Base-by-base conservation (phyloP, 768 basidiomycete species). In the Boletus rubroflammeus region DNA sequence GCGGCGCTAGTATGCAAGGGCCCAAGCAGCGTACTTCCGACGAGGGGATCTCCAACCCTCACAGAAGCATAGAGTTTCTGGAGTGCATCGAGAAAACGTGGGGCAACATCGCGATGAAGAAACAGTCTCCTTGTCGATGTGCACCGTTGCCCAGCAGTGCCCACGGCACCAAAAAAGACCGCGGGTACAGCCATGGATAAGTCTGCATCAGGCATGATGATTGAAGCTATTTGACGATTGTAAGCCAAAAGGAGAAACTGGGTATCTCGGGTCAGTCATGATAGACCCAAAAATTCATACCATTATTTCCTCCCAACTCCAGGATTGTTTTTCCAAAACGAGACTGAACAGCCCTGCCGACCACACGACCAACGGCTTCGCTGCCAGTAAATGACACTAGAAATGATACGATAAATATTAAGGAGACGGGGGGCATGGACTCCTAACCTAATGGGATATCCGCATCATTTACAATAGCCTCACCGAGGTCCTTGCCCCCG, bases 281-380 rank as follows among this genome's bases (percentile, higher is more conserved):
- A 59, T 51, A 56, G 54, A 52, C 32, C 39, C 46, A 39, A 40
- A 40, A 62, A 56, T 53, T 25, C 76, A 50, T 70, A 92, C 92
- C 93, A 66, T 98, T 98, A 74, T 98, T 98, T 34, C 96, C 96
- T 25, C 95, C 95, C 2, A 98, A 76, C 67, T 98, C 96, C 25
- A 98, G 80, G 21, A 98, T 83, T 29, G 84, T 78, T 73, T 96
- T 92, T 19, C 94, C 95, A 69, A 95, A 96, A 57, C 93, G 79
- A 51, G 84, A 83, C 68, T 89, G 89, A 3, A 97, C 94, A 56
- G 77, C 78, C 73, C 84, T 85, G n/a, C 90, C 90, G n/a, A 98
- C 93, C 53, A 83, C 79, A 48, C 87, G 81, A 13, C 96, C 96
- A 51, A 92, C 85, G 49, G 77, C 76, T 70, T 98, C 96, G 64